phyloP scores from a whole-genome alignment of 179 eudicot genomes.

The Drosera spatulata region DNA sequence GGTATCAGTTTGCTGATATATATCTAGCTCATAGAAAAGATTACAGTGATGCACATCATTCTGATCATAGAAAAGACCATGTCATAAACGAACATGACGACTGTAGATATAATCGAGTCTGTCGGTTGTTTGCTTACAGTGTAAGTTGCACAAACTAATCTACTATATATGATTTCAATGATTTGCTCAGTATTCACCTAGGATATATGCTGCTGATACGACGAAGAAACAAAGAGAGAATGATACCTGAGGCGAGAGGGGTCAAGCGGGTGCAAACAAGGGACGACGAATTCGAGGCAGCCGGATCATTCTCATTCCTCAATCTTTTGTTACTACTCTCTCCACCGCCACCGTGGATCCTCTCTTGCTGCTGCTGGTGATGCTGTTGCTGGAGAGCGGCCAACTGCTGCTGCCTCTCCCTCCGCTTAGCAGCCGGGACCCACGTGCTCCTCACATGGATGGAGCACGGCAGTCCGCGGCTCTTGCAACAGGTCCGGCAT shows the following conservation, averaged over 20 bases:
- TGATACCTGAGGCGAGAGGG: conserved; percentile 19
- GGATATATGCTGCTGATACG: no score
- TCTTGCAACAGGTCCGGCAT: conserved; percentile 86
- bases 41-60: no score
- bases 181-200: no score
- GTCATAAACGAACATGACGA: no score
- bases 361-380: conserved; percentile 3
- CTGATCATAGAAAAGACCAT: no score
- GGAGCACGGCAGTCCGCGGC: conserved; percentile 68
- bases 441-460: conserved; percentile 89
- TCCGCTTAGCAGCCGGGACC: conserved; percentile 73
- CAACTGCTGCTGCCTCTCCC: conserved; percentile 51
- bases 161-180: no score
- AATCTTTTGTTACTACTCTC: neutral
- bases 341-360: neutral
- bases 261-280: conserved; percentile 24
- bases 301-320: conserved; percentile 8
- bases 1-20: no score
- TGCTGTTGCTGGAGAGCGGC: conserved; percentile 8
- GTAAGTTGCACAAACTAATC: no score
- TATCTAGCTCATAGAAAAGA: no score
- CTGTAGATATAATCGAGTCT: no score
- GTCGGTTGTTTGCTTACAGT: no score
- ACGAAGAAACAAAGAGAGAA: no score
- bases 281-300: conserved; percentile 14